Evolutionary conservation across 495 filamentous ascomycete genomes (phyloP).

Genomic region (Opeltia flavorubescens): DNA sequence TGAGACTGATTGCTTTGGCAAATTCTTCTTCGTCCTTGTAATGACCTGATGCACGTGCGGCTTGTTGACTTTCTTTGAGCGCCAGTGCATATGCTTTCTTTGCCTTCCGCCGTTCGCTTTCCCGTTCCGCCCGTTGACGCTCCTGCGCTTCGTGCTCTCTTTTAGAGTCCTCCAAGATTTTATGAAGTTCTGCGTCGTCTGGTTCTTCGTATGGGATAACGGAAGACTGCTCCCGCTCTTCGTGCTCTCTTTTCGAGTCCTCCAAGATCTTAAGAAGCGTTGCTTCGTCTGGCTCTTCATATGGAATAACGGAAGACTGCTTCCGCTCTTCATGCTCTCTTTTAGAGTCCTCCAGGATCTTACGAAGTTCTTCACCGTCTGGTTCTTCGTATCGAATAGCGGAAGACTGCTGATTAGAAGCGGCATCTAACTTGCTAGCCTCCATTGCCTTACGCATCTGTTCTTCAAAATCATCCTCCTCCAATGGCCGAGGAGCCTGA

Average conservation of each 20-base stretch:
- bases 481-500: background rate
- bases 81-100: background rate
- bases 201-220: too few relatives aligned
- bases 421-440: background rate
- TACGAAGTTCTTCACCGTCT: background rate
- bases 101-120: background rate
- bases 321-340: background rate
- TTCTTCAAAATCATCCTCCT: background rate
- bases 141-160: background rate
- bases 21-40: background rate
- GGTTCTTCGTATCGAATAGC: background rate
- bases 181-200: background rate
- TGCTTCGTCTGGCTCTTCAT: too few relatives aligned
- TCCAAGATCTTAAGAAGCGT: background rate
- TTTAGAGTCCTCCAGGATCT: background rate
- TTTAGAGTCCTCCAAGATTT: background rate
- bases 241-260: background rate
- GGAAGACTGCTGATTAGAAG: background rate
- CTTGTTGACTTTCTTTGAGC: background rate
- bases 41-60: background rate
- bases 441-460: background rate
- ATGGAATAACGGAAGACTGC: too few relatives aligned
- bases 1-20: background rate
- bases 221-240: background rate
- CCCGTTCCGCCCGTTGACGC: background rate